These are phyloP conservation scores for Pythium guiyangense DNA, from an alignment of 352 stramenopile genomes.

Conservation along the genomic window DNA sequence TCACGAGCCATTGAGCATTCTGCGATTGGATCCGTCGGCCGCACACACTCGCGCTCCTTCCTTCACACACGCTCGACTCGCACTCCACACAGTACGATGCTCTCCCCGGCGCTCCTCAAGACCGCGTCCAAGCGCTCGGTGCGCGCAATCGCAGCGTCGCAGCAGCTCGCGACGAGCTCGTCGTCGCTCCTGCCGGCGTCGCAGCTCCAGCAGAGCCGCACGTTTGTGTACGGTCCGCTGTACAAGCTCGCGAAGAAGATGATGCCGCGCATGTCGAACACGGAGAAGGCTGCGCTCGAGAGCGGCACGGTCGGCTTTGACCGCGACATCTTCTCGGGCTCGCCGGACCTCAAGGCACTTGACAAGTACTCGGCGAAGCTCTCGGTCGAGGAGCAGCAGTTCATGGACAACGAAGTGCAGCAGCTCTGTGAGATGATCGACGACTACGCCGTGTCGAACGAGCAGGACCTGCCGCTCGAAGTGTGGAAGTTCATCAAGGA, in stretches of 20 bases:
- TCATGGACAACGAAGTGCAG: slow-evolving; percentile 95
- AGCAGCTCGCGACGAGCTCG: background rate
- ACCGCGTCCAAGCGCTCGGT: slow-evolving; percentile 32
- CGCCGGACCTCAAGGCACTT: slow-evolving; percentile 89
- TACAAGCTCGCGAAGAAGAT: slow-evolving; percentile 94
- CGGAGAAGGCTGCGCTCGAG: slow-evolving; percentile 93
- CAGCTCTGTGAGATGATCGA: slow-evolving; percentile 95
- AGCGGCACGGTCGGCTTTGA: slow-evolving; percentile 97
- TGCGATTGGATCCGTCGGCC: slow-evolving; percentile 6
- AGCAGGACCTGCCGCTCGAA: slow-evolving; percentile 90
- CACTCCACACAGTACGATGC: slow-evolving; percentile 12
- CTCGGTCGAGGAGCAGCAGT: slow-evolving; percentile 90
- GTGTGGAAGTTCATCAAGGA: slow-evolving; percentile 96
- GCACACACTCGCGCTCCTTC: background rate
- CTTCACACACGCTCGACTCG: background rate
- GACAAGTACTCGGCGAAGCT: slow-evolving; percentile 94
- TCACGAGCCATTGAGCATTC: slow-evolving; percentile 3
- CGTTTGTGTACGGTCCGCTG: slow-evolving; percentile 83
- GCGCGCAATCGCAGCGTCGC: slow-evolving; percentile 9
- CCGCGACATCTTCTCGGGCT: slow-evolving; percentile 96
- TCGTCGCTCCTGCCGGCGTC: slow-evolving; percentile 33
- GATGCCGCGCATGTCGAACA: slow-evolving; percentile 95
- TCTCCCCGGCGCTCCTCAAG: slow-evolving; percentile 36
- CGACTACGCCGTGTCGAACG: slow-evolving; percentile 91
- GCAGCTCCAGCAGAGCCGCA: slow-evolving; percentile 60